These are phyloP conservation scores for Halophytophthora batemanensis DNA, from an alignment of 352 stramenopile genomes.

Conservation along the genomic window DNA sequence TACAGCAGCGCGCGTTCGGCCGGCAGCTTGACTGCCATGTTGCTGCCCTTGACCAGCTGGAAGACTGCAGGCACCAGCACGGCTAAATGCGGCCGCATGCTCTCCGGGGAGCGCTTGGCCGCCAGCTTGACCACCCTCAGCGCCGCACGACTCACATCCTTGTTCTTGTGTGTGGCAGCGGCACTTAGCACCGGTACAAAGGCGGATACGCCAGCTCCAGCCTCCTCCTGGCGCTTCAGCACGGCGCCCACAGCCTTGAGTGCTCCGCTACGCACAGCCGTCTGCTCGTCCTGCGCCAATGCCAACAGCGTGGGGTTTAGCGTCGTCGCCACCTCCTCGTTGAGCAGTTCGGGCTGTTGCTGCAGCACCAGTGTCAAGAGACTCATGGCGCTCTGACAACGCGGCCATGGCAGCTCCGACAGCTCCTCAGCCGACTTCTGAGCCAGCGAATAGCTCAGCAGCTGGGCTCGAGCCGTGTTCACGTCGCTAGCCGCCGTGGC, in stretches of 20 bases:
- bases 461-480: constrained; percentile 26
- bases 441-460: constrained; percentile 47
- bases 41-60: constrained; percentile 86
- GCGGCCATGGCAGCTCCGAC: constrained; percentile 40
- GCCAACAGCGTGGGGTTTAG: constrained; percentile 32
- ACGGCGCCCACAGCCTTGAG: constrained; percentile 54
- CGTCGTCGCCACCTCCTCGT: constrained; percentile 16
- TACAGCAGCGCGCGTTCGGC: constrained; percentile 86
- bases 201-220: constrained; percentile 19
- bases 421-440: constrained; percentile 36
- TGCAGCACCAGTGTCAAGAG: constrained; percentile 55
- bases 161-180: constrained; percentile 67
- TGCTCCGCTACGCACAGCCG: constrained; percentile 50
- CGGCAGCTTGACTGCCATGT: constrained; percentile 85
- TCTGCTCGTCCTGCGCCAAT: constrained; percentile 65
- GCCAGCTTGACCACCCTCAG: constrained; percentile 73
- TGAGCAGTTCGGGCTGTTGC: constrained; percentile 39
- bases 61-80: constrained; percentile 79
- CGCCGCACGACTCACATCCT: constrained; percentile 73
- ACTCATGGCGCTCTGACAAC: constrained; percentile 60
- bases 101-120: constrained; percentile 61
- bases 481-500: constrained; percentile 39
- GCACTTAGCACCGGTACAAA: constrained; percentile 65
- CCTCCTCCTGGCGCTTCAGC: constrained; percentile 45
- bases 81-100: constrained; percentile 47